Base-by-base conservation (phyloP, 805 yeast genomes). In the Myxozyma melibiosi region DNA sequence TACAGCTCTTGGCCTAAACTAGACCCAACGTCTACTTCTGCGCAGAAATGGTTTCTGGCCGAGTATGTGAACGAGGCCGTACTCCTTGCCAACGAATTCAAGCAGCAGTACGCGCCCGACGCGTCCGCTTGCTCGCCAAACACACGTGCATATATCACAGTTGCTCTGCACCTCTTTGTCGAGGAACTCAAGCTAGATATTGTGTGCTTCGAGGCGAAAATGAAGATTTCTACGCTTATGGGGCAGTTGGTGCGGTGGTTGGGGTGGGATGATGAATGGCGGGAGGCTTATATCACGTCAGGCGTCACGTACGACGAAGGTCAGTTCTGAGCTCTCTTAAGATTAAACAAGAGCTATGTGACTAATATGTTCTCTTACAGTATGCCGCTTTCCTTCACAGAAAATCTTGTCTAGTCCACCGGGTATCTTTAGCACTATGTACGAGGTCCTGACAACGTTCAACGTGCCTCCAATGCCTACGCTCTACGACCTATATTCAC, bases 181-280 rank as follows among this genome's bases (percentile, higher is more conserved):
- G 97, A 92, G 69, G 97, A 92, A 58, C 70, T 79, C 44, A 78
- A 79, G 50, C 73, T 92, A 30, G 83, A 86, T 64, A 74, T 78
- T 4, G 51, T 63, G 4, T 38, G 51, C 6, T 8, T 38, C 3
- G 53, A 45, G 18, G 51, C 58, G 11, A 40, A 41, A 11, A 64
- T 73, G 2, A 71, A 71, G 31, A 65, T 91, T 28, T 83, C 86
- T 0, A 25, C 72, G 0, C 69, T 90, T 22, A 69, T 90, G n/a
- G 74, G 84, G 0, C 86, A 85, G 62, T 67, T 88, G 13, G 78
- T 85, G 0, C 64, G 75, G 11, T 82, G 88, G 84, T 80, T 85
- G 82, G 84, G 87, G 4, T 88, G 96, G 96, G 80, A 84, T 9
- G 82, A 70, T 1, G 84, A 82, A 63, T 89, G 90, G 67, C 58